These are phyloP conservation scores for Elsinoe ampelina DNA, from an alignment of 2,329 filamentous ascomycete species.

Conservation along the genomic window DNA sequence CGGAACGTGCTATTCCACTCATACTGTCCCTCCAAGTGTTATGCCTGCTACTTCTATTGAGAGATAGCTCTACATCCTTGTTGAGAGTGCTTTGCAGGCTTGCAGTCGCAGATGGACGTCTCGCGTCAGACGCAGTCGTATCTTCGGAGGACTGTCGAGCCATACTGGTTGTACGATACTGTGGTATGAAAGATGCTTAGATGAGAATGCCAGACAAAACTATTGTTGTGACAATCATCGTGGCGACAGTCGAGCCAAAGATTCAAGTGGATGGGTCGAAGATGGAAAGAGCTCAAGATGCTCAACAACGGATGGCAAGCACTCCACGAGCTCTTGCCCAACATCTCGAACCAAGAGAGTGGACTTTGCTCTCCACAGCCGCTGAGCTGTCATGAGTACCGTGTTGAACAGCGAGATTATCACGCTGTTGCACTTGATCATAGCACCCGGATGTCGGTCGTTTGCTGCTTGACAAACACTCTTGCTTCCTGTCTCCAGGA, in stretches of 20 bases:
- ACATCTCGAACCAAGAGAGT: not conserved
- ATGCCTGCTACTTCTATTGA: not conserved
- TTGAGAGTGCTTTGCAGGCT: not conserved
- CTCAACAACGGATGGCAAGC: not conserved
- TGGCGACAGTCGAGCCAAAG: not conserved
- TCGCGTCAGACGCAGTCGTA: not conserved
- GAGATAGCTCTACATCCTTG: constrained; percentile 6
- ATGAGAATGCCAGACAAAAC: constrained; percentile 6
- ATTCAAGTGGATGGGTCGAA: not conserved
- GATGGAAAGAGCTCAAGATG: not conserved
- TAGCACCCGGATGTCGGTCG: too few relatives aligned
- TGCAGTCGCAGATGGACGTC: not conserved
- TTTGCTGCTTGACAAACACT: too few relatives aligned
- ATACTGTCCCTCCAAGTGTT: constrained; percentile 12
- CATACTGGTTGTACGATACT: not conserved
- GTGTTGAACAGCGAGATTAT: too few relatives aligned
- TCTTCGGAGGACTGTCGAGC: not conserved
- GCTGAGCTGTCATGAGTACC: too few relatives aligned
- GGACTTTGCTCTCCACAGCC: too few relatives aligned
- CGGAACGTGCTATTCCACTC: constrained; percentile 6
- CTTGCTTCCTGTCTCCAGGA: too few relatives aligned
- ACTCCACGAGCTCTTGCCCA: not conserved
- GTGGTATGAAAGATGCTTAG: constrained; percentile 11
- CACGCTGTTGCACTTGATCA: too few relatives aligned
- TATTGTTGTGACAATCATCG: not conserved